Conservation (phyloP, 257 asterid species). For the Jacaranda mimosifolia region DNA sequence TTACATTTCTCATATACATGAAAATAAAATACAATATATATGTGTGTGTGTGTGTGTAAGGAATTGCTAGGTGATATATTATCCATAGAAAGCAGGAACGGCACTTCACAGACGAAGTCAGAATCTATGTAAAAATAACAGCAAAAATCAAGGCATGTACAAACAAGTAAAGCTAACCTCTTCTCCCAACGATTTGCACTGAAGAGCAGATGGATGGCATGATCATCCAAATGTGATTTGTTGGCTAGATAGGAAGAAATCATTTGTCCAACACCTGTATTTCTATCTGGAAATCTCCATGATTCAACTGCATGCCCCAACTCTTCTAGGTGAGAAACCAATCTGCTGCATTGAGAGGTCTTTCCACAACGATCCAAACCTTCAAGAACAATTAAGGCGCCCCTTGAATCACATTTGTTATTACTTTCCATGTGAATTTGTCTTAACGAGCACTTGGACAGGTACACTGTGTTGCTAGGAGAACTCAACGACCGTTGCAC, state of each 20-base stretch:
- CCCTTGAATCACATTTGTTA: conserved; percentile 61
- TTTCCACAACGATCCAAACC: conserved; percentile 95
- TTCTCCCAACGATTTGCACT: conserved; percentile 98
- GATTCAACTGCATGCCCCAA: conserved; percentile 78
- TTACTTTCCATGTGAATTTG: conserved; percentile 70
- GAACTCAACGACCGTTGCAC: conserved; percentile 39
- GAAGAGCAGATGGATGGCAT: conserved; percentile 88
- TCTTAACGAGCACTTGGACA: conserved; percentile 58
- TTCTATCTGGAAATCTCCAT: conserved; percentile 97
- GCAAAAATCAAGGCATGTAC: not conserved
- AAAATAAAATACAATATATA: not conserved
- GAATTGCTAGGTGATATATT: not conserved
- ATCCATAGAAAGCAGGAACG: not conserved
- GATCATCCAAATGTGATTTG: conserved; percentile 85
- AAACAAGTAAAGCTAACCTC: conserved; percentile 55
- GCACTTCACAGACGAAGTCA: not conserved
- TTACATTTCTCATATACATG: conserved; percentile 14
- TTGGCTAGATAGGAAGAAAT: conserved; percentile 89
- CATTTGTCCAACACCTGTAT: conserved; percentile 91
- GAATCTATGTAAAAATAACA: not conserved
- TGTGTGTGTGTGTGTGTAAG: too few species aligned
- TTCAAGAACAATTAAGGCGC: conserved; percentile 92
- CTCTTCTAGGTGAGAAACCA: conserved; percentile 65
- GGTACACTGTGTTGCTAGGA: conserved; percentile 46
- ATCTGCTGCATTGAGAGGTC: conserved; percentile 78